These are phyloP conservation scores for Cutaneotrichosporon mucoides DNA, from an alignment of 1,284 basidiomycete species.

Conservation along the genomic window DNA sequence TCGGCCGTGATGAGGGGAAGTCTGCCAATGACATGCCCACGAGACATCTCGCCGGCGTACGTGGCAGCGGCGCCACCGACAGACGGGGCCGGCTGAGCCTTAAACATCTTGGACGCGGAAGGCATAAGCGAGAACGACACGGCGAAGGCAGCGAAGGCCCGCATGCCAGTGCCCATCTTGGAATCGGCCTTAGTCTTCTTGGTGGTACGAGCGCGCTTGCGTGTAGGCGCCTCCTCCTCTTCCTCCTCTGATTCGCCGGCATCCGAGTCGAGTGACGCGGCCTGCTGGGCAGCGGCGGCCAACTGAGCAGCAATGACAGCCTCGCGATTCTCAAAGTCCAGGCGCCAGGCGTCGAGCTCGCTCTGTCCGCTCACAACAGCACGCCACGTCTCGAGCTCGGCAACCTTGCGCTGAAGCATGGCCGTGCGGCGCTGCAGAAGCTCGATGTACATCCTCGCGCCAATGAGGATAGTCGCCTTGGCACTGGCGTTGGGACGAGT, in stretches of 20 bases:
- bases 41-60: slow-evolving; percentile 14
- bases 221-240: slow-evolving; percentile 24
- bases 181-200: slow-evolving; percentile 14
- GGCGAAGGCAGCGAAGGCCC: slow-evolving; percentile 46
- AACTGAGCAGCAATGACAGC: slow-evolving; percentile 23
- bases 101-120: slow-evolving; percentile 30
- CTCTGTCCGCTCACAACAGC: slow-evolving; percentile 34
- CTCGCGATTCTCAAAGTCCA: slow-evolving; percentile 37
- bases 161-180: slow-evolving; percentile 19
- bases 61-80: neutral
- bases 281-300: slow-evolving; percentile 18
- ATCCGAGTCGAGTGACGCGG: slow-evolving; percentile 24
- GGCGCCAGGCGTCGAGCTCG: slow-evolving; percentile 30
- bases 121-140: slow-evolving; percentile 42
- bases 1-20: slow-evolving; percentile 44
- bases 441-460: slow-evolving; percentile 48
- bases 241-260: slow-evolving; percentile 30
- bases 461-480: slow-evolving; percentile 48
- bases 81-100: slow-evolving; percentile 8
- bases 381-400: slow-evolving; percentile 37
- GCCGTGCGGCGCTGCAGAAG: slow-evolving; percentile 39
- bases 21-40: slow-evolving; percentile 30
- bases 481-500: slow-evolving; percentile 47
- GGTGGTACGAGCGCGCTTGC: slow-evolving; percentile 21
- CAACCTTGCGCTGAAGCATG: slow-evolving; percentile 35